These are phyloP conservation scores for Podaxis sp. DNA, from an alignment of 768 basidiomycete genomes.

Conservation along the genomic window DNA sequence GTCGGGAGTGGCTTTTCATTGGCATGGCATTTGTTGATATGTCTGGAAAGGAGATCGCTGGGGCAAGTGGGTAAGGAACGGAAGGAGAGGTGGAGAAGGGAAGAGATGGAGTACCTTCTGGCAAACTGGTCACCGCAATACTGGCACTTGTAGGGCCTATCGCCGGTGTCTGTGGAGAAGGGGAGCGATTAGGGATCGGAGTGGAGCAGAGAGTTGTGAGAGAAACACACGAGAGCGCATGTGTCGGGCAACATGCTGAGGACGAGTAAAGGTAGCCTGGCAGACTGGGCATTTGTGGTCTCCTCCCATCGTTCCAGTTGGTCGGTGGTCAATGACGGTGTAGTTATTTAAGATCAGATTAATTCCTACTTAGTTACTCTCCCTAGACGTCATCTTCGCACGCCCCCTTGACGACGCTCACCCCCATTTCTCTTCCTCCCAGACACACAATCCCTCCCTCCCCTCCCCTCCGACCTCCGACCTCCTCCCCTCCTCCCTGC, in stretches of 20 bases:
- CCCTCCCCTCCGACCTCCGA: neutral
- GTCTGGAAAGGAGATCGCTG: constrained; percentile 81
- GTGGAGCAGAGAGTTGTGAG: constrained; percentile 8
- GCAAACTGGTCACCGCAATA: constrained; percentile 90
- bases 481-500: neutral
- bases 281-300: constrained; percentile 88
- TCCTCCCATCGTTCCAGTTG: constrained; percentile 54
- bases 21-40: constrained; percentile 86
- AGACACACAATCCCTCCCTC: neutral
- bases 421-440: neutral
- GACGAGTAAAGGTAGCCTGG: constrained; percentile 81
- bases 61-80: constrained; percentile 4
- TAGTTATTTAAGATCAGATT: constrained; percentile 12
- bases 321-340: constrained; percentile 8
- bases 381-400: constrained; percentile 12
- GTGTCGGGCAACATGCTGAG: constrained; percentile 86
- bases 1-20: constrained; percentile 55
- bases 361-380: constrained; percentile 11
- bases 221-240: constrained; percentile 81
- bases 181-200: constrained; percentile 14
- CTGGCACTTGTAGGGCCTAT: constrained; percentile 86
- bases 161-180: constrained; percentile 67
- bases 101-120: constrained; percentile 47
- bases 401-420: constrained; percentile 10
- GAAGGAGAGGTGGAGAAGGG: neutral